phyloP scores from a whole-genome alignment of 805 yeast species.

The Metschnikowia similis region DNA sequence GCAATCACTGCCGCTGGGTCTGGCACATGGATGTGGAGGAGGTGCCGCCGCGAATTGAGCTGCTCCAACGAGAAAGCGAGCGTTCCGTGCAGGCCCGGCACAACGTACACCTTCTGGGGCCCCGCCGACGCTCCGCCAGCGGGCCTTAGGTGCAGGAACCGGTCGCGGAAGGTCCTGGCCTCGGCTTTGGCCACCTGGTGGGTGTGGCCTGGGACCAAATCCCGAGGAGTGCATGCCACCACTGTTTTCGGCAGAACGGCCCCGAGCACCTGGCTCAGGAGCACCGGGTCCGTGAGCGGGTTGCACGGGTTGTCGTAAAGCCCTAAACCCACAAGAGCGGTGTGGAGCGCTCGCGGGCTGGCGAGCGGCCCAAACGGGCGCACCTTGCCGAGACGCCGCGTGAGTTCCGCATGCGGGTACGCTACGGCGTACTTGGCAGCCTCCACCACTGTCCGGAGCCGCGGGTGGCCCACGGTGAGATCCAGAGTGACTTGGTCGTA shows the following conservation, averaged over 20 bases:
- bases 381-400: constrained; percentile 8
- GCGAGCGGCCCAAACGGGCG: constrained; percentile 3
- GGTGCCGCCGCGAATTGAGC: constrained; percentile 31
- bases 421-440: constrained; percentile 26
- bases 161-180: constrained; percentile 15
- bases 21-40: constrained; percentile 39
- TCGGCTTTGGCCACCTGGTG: constrained; percentile 5
- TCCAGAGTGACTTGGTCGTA: constrained; percentile 25
- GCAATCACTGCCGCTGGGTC: constrained; percentile 34
- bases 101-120: constrained; percentile 28
- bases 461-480: constrained; percentile 30
- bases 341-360: constrained; percentile 8
- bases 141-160: constrained; percentile 29
- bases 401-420: constrained; percentile 29
- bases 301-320: constrained; percentile 22
- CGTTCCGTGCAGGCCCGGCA: constrained; percentile 18
- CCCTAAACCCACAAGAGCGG: constrained; percentile 18
- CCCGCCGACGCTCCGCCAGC: no score
- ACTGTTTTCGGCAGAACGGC: constrained; percentile 4
- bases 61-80: constrained; percentile 35
- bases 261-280: constrained; percentile 28
- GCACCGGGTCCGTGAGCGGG: constrained; percentile 23
- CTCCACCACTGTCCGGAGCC: constrained; percentile 21
- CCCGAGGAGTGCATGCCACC: constrained; percentile 18
- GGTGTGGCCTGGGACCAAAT: constrained; percentile 11